These are phyloP conservation scores for Lentinula edodes DNA, from an alignment of 768 basidiomycete genomes.

Conservation along the genomic window DNA sequence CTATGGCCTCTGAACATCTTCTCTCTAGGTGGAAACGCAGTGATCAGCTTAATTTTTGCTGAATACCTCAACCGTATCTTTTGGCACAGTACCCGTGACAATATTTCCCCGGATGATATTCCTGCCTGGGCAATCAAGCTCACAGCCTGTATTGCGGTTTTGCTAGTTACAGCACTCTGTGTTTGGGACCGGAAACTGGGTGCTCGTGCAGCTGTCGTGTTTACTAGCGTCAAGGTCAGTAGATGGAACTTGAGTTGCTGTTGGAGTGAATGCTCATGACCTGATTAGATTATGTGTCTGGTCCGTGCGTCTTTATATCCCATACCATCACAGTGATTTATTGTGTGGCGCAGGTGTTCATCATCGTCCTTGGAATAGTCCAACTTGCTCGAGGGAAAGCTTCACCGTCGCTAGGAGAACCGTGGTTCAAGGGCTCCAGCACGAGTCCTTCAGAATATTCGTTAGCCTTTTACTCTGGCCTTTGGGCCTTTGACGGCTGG, in stretches of 20 bases:
- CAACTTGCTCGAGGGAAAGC: conserved; percentile 68
- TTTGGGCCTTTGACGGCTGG: conserved; percentile 98
- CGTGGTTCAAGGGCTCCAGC: conserved; percentile 71
- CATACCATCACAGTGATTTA: conserved; percentile 2
- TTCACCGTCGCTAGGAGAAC: conserved; percentile 58
- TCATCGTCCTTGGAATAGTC: conserved; percentile 75
- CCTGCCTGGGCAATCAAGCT: conserved; percentile 92
- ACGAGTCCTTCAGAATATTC: conserved; percentile 81
- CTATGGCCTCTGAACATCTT: neutral
- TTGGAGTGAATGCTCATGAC: conserved; percentile 1
- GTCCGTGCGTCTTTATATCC: neutral
- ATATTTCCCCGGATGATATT: conserved; percentile 71
- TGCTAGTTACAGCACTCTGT: conserved; percentile 72
- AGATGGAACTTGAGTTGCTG: conserved; percentile 5
- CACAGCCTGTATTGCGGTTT: conserved; percentile 69
- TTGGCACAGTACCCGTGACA: conserved; percentile 66
- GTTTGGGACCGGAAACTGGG: conserved; percentile 74
- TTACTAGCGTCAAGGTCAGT: conserved; percentile 79
- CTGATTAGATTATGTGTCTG: conserved; percentile 10
- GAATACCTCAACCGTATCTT: conserved; percentile 92
- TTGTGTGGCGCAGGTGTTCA: conserved; percentile 42
- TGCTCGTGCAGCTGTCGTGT: conserved; percentile 76
- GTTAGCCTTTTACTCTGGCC: conserved; percentile 89
- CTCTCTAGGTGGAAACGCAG: conserved; percentile 62
- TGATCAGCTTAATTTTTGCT: conserved; percentile 83